Base-by-base conservation (phyloP, 192 early-diverging fungal genomes). In the Coemansia sp. region DNA sequence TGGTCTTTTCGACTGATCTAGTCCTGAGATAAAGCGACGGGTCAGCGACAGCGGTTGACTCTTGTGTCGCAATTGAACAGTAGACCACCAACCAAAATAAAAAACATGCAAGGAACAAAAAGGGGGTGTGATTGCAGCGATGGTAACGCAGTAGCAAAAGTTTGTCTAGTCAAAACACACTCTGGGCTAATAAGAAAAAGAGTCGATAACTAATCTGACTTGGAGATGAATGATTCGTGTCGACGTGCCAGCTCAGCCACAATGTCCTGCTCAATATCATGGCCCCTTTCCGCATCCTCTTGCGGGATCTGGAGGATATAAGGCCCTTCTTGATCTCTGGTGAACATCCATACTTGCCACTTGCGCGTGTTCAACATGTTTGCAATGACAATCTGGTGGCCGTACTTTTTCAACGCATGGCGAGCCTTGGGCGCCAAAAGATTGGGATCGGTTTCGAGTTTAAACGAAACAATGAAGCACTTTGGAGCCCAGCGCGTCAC, bases 391-490 rank as follows among this genome's bases (percentile, higher is more conserved):
- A 96, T 87, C 75, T 99, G 96, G 76, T 99, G 98, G 18, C 94
- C 93, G 75, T 99, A 99, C 38, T 89, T 84, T 30, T 78, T 84
- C 30, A 99, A 68, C 4, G 95, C 89, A 68, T 88, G 76, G 16
- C 86, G 82, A 0, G 95, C 88, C 80, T 99, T 99, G 36, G 85
- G 67, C 18, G 91, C 87, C 53, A 99, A 74, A 35, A 99, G 71
- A 12, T 78, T 64, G 1, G 87, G 85, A 64, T 99, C 98, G 0
- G 98, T 99, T 67, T 99, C 98, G 6, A 99, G 74, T 86, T 87
- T 99, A 83, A 99, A 99, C 20, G 98, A 99, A n/a, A 99, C 89
- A 70, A 95, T 93, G 68, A 93, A 93, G 6, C 92, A 92, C 30
- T 76, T 55, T n/a, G 86, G 85, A 0, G 92, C 95, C 98, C 98